Conservation (phyloP, 805 yeast genomes). For the Candida awuae region DNA sequence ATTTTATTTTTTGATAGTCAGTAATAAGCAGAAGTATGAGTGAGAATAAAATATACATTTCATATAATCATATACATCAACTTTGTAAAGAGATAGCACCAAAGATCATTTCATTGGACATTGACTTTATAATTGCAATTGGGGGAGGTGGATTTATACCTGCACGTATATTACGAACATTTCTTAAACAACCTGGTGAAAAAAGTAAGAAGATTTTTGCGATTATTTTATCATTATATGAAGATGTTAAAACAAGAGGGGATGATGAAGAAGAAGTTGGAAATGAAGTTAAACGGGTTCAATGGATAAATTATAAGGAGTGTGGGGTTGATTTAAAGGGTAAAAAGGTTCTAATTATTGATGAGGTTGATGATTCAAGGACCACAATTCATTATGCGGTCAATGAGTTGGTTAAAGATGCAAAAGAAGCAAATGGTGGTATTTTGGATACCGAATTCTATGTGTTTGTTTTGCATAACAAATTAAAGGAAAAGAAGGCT, state of each 20-base stretch:
- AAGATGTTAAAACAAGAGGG: constrained; percentile 61
- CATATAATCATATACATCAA: constrained; percentile 76
- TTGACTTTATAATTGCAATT: constrained; percentile 88
- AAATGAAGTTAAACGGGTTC: constrained; percentile 64
- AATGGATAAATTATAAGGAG: constrained; percentile 73
- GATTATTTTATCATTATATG: constrained; percentile 84
- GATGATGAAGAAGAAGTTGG: constrained; percentile 52
- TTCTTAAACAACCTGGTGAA: constrained; percentile 77
- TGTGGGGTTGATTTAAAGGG: constrained; percentile 56
- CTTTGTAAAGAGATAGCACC: constrained; percentile 40
- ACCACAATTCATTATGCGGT: constrained; percentile 77
- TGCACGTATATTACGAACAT: constrained; percentile 90
- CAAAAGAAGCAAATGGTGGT: constrained; percentile 46
- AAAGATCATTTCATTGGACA: constrained; percentile 61
- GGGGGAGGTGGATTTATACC: constrained; percentile 92
- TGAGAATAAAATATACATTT: constrained; percentile 54
- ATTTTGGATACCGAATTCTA: constrained; percentile 58
- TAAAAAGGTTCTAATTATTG: constrained; percentile 65
- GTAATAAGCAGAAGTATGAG: no score
- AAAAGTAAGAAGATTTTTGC: constrained; percentile 94
- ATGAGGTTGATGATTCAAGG: constrained; percentile 83
- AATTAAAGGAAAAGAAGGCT: constrained; percentile 63
- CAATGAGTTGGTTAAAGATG: constrained; percentile 65
- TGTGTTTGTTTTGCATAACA: constrained; percentile 72
- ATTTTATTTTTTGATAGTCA: neutral